Percentiles rank a stretch among this genome's conserved stretches.
Conservation (phyloP, 192 early-diverging fungal species). For the Coemansia sp. region DNA sequence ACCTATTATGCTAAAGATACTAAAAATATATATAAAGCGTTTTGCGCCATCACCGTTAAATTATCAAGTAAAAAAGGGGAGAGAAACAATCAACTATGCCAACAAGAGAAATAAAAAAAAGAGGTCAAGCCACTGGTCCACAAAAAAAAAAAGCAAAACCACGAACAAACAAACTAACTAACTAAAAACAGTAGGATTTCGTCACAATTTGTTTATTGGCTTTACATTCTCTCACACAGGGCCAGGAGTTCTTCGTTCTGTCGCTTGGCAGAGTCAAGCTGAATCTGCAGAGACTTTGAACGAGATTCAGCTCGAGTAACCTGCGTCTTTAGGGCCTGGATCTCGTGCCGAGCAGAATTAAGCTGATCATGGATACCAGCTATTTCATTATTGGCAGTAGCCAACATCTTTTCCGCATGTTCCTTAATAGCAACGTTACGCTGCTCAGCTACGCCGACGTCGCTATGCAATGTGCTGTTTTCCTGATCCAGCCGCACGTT, state of each 20-base stretch:
- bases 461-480: constrained; percentile 19
- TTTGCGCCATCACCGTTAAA: neutral
- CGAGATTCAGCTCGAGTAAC: constrained; percentile 25
- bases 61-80: constrained; percentile 4
- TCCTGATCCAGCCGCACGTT: constrained; percentile 28
- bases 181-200: too few relatives aligned
- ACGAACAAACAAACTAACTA: too few relatives aligned
- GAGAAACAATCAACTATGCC: constrained; percentile 6
- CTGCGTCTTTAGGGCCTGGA: constrained; percentile 15
- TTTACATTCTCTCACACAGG: constrained; percentile 19
- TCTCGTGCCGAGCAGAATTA: constrained; percentile 17
- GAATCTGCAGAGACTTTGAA: constrained; percentile 33
- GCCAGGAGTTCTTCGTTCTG: constrained; percentile 50
- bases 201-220: too few relatives aligned
- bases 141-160: neutral
- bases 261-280: constrained; percentile 40
- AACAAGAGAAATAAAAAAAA: neutral
- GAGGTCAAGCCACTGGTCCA: neutral
- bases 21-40: too few relatives aligned
- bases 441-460: constrained; percentile 39
- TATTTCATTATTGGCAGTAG: constrained; percentile 31
- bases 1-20: neutral
- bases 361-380: constrained; percentile 21
- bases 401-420: constrained; percentile 33
- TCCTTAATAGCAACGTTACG: constrained; percentile 31